These are phyloP conservation scores for Aechmea fasciata DNA, from an alignment of 176 grass and related monocot genomes.

Conservation along the genomic window DNA sequence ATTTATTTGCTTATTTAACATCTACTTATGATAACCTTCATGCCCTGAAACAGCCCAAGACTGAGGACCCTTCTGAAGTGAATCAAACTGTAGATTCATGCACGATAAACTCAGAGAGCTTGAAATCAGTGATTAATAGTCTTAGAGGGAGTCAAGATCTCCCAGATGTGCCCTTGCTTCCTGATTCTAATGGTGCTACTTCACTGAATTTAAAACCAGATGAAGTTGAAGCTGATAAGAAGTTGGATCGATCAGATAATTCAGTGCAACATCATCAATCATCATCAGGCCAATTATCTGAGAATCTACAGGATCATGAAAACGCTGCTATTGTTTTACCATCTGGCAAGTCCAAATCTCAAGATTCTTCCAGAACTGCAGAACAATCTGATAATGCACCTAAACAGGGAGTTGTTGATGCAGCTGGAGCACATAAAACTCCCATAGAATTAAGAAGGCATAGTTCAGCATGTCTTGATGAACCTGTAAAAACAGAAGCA, in stretches of 20 bases:
- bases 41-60: conserved; percentile 37
- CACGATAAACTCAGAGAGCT: conserved; percentile 28
- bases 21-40: conserved; percentile 9
- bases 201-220: conserved; percentile 26
- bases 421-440: conserved; percentile 17
- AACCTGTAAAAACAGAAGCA: conserved; percentile 23
- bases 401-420: conserved; percentile 12
- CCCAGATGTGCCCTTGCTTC: conserved; percentile 1
- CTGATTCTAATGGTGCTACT: conserved; percentile 21
- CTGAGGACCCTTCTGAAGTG: conserved; percentile 31
- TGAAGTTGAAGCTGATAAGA: conserved; percentile 25
- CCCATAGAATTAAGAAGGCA: conserved; percentile 21
- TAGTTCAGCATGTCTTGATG: conserved; percentile 22
- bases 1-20: conserved; percentile 5
- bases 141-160: conserved; percentile 13
- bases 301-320: conserved; percentile 24
- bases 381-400: conserved; percentile 14
- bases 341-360: conserved; percentile 21
- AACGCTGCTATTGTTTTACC: conserved; percentile 28
- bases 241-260: conserved; percentile 19
- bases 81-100: conserved; percentile 28
- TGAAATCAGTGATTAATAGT: conserved; percentile 13
- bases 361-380: conserved; percentile 15
- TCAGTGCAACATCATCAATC: conserved; percentile 8
- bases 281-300: conserved; percentile 27